These are phyloP conservation scores for Clausena lansium DNA, from an alignment of 345 rosid species.

Conservation along the genomic window DNA sequence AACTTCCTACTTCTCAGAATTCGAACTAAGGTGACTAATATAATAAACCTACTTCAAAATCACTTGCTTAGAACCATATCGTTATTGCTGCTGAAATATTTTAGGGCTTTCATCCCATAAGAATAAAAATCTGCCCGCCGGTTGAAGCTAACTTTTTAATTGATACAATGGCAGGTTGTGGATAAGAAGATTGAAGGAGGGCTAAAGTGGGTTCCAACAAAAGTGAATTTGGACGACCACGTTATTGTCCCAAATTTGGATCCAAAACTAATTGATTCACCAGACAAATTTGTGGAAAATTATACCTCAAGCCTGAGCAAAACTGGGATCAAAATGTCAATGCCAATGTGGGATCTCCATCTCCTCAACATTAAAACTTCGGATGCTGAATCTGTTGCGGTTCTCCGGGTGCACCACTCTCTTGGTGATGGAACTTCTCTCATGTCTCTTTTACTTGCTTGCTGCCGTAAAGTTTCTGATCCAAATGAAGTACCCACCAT, in stretches of 20 bases:
- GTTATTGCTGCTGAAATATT: too few relatives aligned
- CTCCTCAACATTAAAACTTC: conserved; percentile 32
- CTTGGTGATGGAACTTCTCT: conserved; percentile 38
- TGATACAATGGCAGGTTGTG: conserved; percentile 14
- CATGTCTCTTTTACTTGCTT: conserved; percentile 38
- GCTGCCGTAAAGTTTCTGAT: conserved; percentile 20
- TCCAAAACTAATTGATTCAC: neutral
- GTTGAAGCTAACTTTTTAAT: too few relatives aligned
- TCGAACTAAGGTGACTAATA: too few relatives aligned
- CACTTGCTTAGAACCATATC: too few relatives aligned
- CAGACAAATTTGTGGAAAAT: conserved; percentile 34
- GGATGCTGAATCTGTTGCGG: conserved; percentile 28
- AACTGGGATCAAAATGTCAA: conserved; percentile 23
- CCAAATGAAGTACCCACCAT: conserved; percentile 24
- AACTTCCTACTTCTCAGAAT: too few relatives aligned
- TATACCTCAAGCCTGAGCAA: conserved; percentile 21
- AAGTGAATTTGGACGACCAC: conserved; percentile 34
- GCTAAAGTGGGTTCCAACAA: conserved; percentile 35
- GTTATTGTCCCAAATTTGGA: conserved; percentile 22
- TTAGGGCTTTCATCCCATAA: too few relatives aligned
- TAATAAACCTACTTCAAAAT: too few relatives aligned
- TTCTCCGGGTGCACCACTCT: conserved; percentile 45
- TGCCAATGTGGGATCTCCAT: conserved; percentile 47
- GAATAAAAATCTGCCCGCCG: too few relatives aligned
- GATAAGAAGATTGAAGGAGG: conserved; percentile 22